Base-by-base conservation (phyloP, 768 basidiomycete species). In the Kwoniella sp. region DNA sequence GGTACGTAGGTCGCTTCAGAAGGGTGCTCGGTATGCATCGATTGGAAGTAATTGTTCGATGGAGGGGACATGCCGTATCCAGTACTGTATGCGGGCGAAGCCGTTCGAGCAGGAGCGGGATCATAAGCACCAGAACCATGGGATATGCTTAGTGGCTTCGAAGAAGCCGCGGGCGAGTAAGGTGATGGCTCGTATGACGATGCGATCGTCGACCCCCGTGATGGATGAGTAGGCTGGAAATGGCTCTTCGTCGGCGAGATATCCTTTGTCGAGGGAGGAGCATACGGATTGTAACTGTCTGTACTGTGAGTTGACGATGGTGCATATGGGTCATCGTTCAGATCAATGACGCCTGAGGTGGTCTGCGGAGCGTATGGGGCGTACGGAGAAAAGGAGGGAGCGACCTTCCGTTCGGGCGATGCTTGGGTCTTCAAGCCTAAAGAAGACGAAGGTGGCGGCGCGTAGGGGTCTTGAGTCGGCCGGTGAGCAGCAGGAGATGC, bases 1-100 rank as follows among this genome's bases (percentile, higher is more conserved):
- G 74, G 74, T 3, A 72, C 66, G 36, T 76, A 76, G 1, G 71
- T 71, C 19, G 58, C 58, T 49, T 76, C 74, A 1, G 52, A 22
- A 4, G 60, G 47, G 1, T 62, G 49, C 0, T 49, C 13, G 25
- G 57, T 29, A 37, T 68, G 67, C 67, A 72, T 70, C 2, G 68
- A 63, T 26, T 68, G 73, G 65, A 75, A 74, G 46, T 70, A 71
- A 40, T 71, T 74, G 15, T 63, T 62, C 13, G 59, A 29, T n/a
- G 66, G 68, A 21, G 73, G 68, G 6, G 73, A 74, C 3, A 60
- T 60, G 36, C 70, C 69, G 47, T 58, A 67, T 15, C 65, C 63
- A 46, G 58, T 24, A 37, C 53, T 63, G 49, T 63, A 59, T 19
- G 59, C 55, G 46, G 66, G 58, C 22, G 64, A 55, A 26, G 48